A percentile compares a stretch with the other conserved stretches of the same genome.
phyloP scores from a whole-genome alignment of 495 filamentous ascomycete species.

The Hypomontagnella monticulosa region DNA sequence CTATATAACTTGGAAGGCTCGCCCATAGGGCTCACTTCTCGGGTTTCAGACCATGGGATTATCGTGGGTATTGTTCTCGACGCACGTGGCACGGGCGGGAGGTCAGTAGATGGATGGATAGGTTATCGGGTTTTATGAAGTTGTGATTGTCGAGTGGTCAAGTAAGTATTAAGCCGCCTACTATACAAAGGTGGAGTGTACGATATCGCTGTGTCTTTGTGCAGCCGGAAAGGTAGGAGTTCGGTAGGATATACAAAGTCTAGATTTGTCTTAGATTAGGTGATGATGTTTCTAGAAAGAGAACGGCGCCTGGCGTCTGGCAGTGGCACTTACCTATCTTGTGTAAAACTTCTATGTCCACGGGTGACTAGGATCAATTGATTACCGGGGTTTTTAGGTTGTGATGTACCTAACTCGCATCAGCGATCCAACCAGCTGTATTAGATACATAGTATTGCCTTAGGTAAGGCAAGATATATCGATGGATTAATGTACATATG shows the following conservation, averaged over 20 bases:
- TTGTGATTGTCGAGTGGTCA: not conserved
- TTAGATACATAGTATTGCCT: too few relatives aligned
- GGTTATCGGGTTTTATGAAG: not conserved
- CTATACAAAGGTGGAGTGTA: not conserved
- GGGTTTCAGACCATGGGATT: conserved; percentile 32
- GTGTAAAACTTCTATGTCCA: too few relatives aligned
- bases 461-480: too few relatives aligned
- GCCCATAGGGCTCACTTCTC: conserved; percentile 31
- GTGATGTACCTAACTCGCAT: too few relatives aligned
- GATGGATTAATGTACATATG: too few relatives aligned
- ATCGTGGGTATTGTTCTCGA: conserved; percentile 1
- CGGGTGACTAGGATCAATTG: too few relatives aligned
- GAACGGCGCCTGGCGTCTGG: too few relatives aligned
- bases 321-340: too few relatives aligned
- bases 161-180: not conserved
- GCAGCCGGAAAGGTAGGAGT: not conserved
- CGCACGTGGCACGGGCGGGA: not conserved
- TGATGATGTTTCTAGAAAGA: too few relatives aligned
- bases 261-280: too few relatives aligned
- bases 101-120: not conserved
- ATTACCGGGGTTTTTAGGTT: too few relatives aligned
- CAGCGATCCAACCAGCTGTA: too few relatives aligned
- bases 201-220: not conserved
- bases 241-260: not conserved
- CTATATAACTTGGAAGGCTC: not conserved